Evolutionary conservation across 768 basidiomycete genomes (phyloP).

Genomic region (Boletus reticulatus): DNA sequence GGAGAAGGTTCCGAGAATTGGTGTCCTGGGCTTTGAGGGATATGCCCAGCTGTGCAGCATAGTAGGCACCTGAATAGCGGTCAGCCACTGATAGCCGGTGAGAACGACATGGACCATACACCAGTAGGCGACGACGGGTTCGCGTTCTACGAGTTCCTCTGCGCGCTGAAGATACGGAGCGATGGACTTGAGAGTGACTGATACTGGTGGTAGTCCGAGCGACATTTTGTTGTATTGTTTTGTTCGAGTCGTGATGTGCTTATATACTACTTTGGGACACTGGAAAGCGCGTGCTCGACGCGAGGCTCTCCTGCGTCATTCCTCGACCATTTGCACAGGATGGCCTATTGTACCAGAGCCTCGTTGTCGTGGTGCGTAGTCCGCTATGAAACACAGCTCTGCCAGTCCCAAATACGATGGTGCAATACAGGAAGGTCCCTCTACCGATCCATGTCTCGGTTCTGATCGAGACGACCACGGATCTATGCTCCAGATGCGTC

Average conservation of each 20-base stretch:
- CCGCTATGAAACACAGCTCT: not conserved
- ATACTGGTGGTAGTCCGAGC: slow-evolving; percentile 59
- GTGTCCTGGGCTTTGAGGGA: slow-evolving; percentile 64
- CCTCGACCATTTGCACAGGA: not conserved
- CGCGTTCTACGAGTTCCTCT: slow-evolving; percentile 76
- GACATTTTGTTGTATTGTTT: slow-evolving; percentile 15
- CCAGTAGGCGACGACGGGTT: slow-evolving; percentile 94
- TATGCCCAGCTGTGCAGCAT: slow-evolving; percentile 88
- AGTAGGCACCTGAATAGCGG: slow-evolving; percentile 69
- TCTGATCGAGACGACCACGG: slow-evolving; percentile 18
- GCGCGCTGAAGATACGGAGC: slow-evolving; percentile 86
- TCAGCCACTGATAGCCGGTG: not conserved
- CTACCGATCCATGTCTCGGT: not conserved
- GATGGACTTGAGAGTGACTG: slow-evolving; percentile 62
- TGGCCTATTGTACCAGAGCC: not conserved
- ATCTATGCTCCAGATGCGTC: not conserved
- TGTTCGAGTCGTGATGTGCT: too few relatives aligned
- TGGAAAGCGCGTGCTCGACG: not conserved
- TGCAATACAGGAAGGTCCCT: too few relatives aligned
- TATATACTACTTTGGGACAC: too few relatives aligned
- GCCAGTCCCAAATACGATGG: too few relatives aligned
- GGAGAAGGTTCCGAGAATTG: slow-evolving; percentile 64
- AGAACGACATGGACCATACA: slow-evolving; percentile 51
- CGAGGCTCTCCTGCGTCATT: not conserved
- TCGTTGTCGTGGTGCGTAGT: not conserved